Base-by-base conservation (phyloP, 345 rosid species). In the Brassica nigra region DNA sequence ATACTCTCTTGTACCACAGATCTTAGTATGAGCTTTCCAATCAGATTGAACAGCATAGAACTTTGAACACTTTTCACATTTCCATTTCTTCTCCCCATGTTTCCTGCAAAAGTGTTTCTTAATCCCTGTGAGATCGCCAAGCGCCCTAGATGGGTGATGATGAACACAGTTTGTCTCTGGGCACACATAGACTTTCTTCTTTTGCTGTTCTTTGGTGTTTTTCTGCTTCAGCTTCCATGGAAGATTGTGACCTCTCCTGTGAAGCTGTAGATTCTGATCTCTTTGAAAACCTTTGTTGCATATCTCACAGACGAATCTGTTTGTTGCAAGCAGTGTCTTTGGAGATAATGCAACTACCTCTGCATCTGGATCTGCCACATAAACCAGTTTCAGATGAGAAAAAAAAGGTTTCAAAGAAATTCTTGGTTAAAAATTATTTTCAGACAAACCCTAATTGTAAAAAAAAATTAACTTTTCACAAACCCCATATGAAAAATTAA, bases 211-310 rank as follows among this genome's bases (percentile, higher is more conserved):
- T 72, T 87, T 82, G 79, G 30, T 81, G 84, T 72, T 88, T 70
- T 90, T 90, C 80, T 89, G 97, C 77, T 94, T 94, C 73, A 94
- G 86, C 78, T 94, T 94, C 98, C 98, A 94, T 62, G 98, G 98
- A 55, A 94, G 93, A 77, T 94, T 94, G 70, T 94, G 98, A 3
- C 98, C 97, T 86, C 98, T 89, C 83, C 94, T 87, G 75, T 94
- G 97, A 76, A 94, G 98, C 74, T 94, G 97, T 71, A 94, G 89
- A 74, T 94, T 94, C 86, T 94, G 98, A 83, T 94, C 98, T 81
- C 98, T 88, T 67, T 90, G 98, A 78, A 94, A 94, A 73, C 98
- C 94, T 81, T 91, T 94, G 85, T 88, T 94, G 75, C 98, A 94
- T 86, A 91, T 86, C 96, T 94, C 98, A 86, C 98, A 94, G 14